phyloP scores from a whole-genome alignment of 768 basidiomycete species.

The Butyriboletus loyo region DNA sequence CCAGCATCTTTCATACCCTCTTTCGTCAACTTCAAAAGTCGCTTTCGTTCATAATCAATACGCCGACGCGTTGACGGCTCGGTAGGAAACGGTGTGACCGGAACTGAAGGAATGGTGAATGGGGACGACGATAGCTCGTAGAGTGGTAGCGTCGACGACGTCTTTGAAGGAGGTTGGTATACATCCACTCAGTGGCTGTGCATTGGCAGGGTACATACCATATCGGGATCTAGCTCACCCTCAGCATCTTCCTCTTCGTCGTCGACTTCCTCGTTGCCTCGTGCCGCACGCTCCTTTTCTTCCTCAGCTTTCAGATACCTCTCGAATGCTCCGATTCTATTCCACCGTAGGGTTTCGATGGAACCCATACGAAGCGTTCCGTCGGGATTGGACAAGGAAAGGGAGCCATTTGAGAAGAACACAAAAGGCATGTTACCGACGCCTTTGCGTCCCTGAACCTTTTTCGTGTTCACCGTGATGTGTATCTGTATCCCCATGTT shows the following conservation, averaged over 20 bases:
- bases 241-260: conserved; percentile 25
- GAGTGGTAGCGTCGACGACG: conserved; percentile 27
- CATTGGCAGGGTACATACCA: conserved; percentile 15
- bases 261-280: conserved; percentile 15
- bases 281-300: conserved; percentile 24
- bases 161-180: conserved; percentile 11
- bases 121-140: conserved; percentile 26
- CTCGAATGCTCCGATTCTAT: conserved; percentile 27
- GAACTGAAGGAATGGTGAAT: conserved; percentile 25
- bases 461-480: conserved; percentile 55
- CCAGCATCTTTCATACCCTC: conserved; percentile 28
- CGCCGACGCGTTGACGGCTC: conserved; percentile 26
- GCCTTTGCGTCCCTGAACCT: conserved; percentile 54
- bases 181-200: background rate
- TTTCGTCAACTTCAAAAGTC: conserved; percentile 27
- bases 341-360: conserved; percentile 29
- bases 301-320: conserved; percentile 25
- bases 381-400: conserved; percentile 25
- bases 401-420: conserved; percentile 49
- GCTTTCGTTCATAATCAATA: conserved; percentile 31
- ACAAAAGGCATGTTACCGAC: conserved; percentile 59
- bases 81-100: conserved; percentile 29
- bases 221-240: conserved; percentile 27
- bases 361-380: conserved; percentile 21
- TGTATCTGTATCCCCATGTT: conserved; percentile 51